Evolutionary conservation across 805 yeast genomes (phyloP), one percentile per base, ranked within the genome.

Genomic region (Ascoidea rubescens): DNA sequence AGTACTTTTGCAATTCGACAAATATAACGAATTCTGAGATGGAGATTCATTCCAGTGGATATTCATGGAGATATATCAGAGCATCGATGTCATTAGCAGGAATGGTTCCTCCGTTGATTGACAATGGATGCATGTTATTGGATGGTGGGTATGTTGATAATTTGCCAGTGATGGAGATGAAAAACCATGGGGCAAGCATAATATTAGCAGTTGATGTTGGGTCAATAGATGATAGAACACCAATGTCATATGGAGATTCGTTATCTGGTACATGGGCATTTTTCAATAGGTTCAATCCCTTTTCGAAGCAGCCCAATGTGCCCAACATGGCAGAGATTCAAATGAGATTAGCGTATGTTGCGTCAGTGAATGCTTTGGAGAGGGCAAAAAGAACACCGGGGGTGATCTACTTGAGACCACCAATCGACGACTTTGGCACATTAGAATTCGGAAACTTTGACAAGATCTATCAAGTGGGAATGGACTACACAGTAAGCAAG

Each of bases 1-100:
- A 77, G 55, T 91, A 78, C 64, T 91, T 79, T 63, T 82, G 93
- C 61, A 91, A 93, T 63, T 87, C 98, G 1, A 91, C 99, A 14
- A 91, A 91, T 63, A 87, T 91, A 51, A 93, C 99, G 2, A 86
- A 89, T 57, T 90, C 97, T 0, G 79, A 88, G 28, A 93, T 91
- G 95, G 99, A 93, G 59, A 79, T 91, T 31, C 99, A 91, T 62
- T 79, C 87, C 5, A 75, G 83, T 44, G 99, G 99, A 2, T 87
- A 87, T 62, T 90, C 96, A 10, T 91, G 99, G 99, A 71, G 97
- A 56, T 93, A 85, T 59, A 84, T 91, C 48, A 72, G 99, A 50
- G 99, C 99, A 0, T 87, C 96, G 0, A 91, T 91, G 99, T 84
- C 96, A 0, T 71, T 91, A 50, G 98, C 98, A 1, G 97, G 98